Base-by-base conservation (phyloP, 768 basidiomycete species). In the Pleurotus sapidus region DNA sequence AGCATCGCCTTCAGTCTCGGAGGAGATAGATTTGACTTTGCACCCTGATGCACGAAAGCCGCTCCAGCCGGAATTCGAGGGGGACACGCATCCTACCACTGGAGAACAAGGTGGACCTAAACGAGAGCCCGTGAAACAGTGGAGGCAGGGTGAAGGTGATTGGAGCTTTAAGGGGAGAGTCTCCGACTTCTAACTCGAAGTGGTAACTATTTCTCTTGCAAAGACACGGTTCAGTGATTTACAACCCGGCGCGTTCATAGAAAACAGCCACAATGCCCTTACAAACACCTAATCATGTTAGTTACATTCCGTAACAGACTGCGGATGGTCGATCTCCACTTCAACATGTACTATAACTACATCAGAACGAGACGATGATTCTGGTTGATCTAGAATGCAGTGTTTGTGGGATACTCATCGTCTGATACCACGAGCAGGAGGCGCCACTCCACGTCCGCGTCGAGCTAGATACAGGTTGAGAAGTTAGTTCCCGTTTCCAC, bases 121-220 rank as follows among this genome's bases (percentile, higher is more conserved):
- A 75, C 79, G 76, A 27, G 94, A 96, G 67, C 94, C 94, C 12
- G 81, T 95, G 8, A 67, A 73, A 37, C 79, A 74, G 50, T 87
- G 84, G 84, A 74, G 73, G 15, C 74, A 74, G 56, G 72, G 77
- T 38, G 77, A 79, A 46, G 88, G 89, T 2, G 93, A 95, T 66
- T 95, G 93, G 93, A 95, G 91, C 63, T 91, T 88, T 74, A 92
- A 91, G 64, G 93, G 93, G 9, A 78, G 91, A 20, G 92, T 92
- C 24, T 90, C 91, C 17, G 93, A 94, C 74, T 94, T 94, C 71
- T 94, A 68, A 66, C 45, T 49, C 11, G 25, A 34, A 34, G 30
- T 2, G 30, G 30, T 34, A 34, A 34, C 8, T 11, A 34, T 11
- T 34, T 34, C 30, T 34, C 30, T 34, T 4, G 30, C 30, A 34